Percentiles rank a stretch among this genome's conserved stretches.
Conservation (phyloP, 2,329 filamentous ascomycete species). For the Coniella vitis region DNA sequence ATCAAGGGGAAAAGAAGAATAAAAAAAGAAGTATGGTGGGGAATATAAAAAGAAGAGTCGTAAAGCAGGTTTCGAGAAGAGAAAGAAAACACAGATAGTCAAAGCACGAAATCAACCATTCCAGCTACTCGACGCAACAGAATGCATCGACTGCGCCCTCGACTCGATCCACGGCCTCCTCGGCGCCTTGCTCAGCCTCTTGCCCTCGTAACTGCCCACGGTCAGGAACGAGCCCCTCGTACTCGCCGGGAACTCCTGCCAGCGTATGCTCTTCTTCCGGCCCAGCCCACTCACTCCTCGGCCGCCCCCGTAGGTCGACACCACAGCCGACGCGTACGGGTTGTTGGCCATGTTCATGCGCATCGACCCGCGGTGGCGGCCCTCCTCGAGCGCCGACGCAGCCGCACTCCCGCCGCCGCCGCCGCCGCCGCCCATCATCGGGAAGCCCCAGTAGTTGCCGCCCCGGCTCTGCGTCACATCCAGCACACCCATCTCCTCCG, state of each 20-base stretch:
- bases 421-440: no score
- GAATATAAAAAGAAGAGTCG: no score
- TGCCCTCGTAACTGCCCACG: constrained; percentile 11
- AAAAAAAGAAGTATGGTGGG: not conserved
- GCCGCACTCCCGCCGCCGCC: not conserved
- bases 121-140: not conserved
- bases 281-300: constrained; percentile 2
- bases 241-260: constrained; percentile 16
- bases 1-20: not conserved
- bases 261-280: constrained; percentile 13
- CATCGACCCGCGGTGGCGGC: not conserved
- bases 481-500: constrained; percentile 18
- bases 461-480: constrained; percentile 13
- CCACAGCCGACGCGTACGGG: not conserved
- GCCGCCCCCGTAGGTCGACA: no score
- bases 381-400: constrained; percentile 1
- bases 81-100: no score
- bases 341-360: not conserved
- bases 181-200: constrained; percentile 13
- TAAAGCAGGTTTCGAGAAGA: no score
- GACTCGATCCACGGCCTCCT: constrained; percentile 14
- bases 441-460: not conserved
- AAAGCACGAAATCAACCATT: no score
- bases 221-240: constrained; percentile 10
- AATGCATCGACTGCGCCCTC: constrained; percentile 12